Evolutionary conservation across 495 filamentous ascomycete genomes (phyloP).

Genomic region (Neurospora africana): DNA sequence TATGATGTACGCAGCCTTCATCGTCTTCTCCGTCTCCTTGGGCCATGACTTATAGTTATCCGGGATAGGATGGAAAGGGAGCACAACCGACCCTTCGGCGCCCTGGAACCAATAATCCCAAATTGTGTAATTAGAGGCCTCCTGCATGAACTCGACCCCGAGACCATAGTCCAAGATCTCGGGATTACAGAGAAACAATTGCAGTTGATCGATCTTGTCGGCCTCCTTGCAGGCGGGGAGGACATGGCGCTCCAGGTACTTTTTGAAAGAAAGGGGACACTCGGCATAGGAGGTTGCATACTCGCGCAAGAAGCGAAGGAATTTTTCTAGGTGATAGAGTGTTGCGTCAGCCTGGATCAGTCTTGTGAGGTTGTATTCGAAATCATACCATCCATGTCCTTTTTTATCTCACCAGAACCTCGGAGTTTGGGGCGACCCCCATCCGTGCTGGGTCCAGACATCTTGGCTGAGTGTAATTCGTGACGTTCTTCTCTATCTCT

Average conservation of each 20-base stretch:
- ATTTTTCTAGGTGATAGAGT: background rate
- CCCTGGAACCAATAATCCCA: conserved; percentile 4
- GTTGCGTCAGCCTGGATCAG: background rate
- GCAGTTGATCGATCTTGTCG: background rate
- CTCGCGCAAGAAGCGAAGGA: conserved; percentile 4
- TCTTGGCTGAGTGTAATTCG: background rate
- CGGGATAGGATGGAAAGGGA: conserved; percentile 2
- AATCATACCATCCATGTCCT: background rate
- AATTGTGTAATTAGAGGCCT: background rate
- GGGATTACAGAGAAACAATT: background rate
- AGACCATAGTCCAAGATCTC: conserved; percentile 1
- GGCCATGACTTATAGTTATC: background rate
- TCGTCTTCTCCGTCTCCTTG: background rate
- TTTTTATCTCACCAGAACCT: background rate
- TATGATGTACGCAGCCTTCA: background rate
- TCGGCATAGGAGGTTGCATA: conserved; percentile 7
- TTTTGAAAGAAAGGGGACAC: conserved; percentile 5
- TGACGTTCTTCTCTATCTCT: background rate
- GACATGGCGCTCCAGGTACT: conserved; percentile 3
- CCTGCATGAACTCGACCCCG: background rate
- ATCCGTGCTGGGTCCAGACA: background rate
- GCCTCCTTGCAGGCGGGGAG: conserved; percentile 1
- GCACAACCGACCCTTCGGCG: background rate
- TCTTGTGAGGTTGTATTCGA: background rate
- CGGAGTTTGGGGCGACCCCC: background rate